A percentile compares a stretch with the other conserved stretches of the same genome.
Evolutionary conservation across 2,329 filamentous ascomycete genomes (phyloP).

Genomic region (Trichophyton mentagrophytes): DNA sequence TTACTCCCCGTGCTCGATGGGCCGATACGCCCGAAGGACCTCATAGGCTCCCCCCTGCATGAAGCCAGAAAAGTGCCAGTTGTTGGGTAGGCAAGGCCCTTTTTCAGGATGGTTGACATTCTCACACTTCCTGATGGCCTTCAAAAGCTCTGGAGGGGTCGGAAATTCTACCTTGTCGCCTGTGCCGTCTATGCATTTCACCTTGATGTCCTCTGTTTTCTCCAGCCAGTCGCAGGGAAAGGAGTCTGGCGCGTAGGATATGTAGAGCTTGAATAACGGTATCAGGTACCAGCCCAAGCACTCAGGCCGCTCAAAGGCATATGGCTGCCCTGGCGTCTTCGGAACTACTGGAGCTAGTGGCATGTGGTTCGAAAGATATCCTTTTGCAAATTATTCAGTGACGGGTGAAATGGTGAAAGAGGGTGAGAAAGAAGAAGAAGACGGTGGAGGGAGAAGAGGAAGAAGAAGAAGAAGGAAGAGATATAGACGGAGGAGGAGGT

Average conservation of each 20-base stretch:
- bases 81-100: not conserved
- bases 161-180: constrained; percentile 6
- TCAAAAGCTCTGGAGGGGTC: constrained; percentile 7
- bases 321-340: too few species aligned
- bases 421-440: too few species aligned
- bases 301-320: not conserved
- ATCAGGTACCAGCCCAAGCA: not conserved
- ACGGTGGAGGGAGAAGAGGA: too few species aligned
- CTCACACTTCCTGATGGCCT: constrained; percentile 10
- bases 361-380: too few species aligned
- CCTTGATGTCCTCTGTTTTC: constrained; percentile 11
- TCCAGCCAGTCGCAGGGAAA: constrained; percentile 11
- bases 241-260: constrained; percentile 5
- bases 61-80: constrained; percentile 12
- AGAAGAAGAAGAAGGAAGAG: too few species aligned
- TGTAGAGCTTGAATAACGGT: not conserved
- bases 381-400: too few species aligned
- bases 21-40: too few species aligned
- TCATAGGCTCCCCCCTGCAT: not conserved
- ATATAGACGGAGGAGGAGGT: too few species aligned
- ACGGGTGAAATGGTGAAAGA: too few species aligned
- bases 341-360: too few species aligned
- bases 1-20: not conserved
- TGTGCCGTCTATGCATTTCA: constrained; percentile 9
- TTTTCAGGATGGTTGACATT: constrained; percentile 5